Percentiles rank a stretch among this genome's conserved stretches.
phyloP scores from a whole-genome alignment of 805 yeast genomes.

The Yarrowia yakushimensis region DNA sequence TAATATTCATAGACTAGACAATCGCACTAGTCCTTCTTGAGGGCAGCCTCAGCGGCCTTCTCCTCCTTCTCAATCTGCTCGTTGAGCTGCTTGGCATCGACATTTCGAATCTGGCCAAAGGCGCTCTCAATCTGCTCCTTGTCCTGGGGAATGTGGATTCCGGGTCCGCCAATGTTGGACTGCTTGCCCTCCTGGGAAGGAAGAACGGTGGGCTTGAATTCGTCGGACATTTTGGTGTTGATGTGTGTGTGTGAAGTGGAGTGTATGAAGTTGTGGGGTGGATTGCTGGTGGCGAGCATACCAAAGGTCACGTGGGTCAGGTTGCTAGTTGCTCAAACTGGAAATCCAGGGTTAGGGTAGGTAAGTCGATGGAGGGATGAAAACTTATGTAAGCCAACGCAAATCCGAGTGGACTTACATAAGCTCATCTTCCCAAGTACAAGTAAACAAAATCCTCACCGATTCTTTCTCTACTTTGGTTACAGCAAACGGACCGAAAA shows the following conservation, averaged over 20 bases:
- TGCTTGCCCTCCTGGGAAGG: slow-evolving; percentile 25
- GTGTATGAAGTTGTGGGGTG: slow-evolving; percentile 5
- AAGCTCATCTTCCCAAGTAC: too few relatives aligned
- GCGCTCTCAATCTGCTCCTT: slow-evolving; percentile 21
- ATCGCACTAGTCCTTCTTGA: not conserved
- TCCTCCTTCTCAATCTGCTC: slow-evolving; percentile 14
- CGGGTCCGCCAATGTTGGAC: slow-evolving; percentile 21
- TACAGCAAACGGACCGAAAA: too few relatives aligned
- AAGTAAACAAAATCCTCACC: too few relatives aligned
- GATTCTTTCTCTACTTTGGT: too few relatives aligned
- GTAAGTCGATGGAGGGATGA: not conserved
- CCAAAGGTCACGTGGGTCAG: slow-evolving; percentile 1
- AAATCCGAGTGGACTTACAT: too few relatives aligned
- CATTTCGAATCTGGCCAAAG: slow-evolving; percentile 25
- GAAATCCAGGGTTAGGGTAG: not conserved
- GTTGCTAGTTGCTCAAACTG: not conserved
- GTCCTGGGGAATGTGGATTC: slow-evolving; percentile 24
- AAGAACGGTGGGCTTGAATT: slow-evolving; percentile 24
- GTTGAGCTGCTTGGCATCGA: slow-evolving; percentile 25
- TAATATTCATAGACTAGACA: not conserved
- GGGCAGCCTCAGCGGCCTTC: slow-evolving; percentile 1
- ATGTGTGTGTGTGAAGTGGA: not conserved
- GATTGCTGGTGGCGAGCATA: slow-evolving; percentile 23
- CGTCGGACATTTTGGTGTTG: slow-evolving; percentile 16
- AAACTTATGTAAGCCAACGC: too few relatives aligned